Conservation (phyloP, 148 eudicot genomes). For the Camellia japonica region DNA sequence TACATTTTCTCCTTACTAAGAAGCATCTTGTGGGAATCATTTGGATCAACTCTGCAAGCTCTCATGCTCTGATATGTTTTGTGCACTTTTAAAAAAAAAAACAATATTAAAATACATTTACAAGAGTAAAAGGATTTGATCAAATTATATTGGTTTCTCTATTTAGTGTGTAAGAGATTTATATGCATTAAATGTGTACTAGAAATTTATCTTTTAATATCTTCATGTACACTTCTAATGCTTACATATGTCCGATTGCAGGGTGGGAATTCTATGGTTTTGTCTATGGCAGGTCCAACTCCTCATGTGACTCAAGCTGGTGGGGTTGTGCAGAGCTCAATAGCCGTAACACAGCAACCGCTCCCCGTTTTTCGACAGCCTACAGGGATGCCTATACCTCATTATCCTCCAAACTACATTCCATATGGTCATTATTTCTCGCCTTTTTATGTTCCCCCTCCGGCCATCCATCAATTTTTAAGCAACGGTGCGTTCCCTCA, state of each 20-base stretch:
- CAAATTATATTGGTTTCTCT: background rate
- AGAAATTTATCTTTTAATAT: background rate
- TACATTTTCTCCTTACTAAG: background rate
- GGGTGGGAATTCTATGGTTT: conserved; percentile 60
- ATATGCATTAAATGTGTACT: no score
- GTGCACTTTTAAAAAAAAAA: background rate
- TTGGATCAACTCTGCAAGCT: background rate
- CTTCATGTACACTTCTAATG: background rate
- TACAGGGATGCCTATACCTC: conserved; percentile 70
- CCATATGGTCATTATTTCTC: conserved; percentile 74
- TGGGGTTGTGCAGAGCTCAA: conserved; percentile 59
- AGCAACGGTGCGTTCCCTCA: conserved; percentile 64
- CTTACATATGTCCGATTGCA: conserved; percentile 27
- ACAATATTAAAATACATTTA: background rate
- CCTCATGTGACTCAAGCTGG: conserved; percentile 59
- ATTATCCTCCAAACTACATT: conserved; percentile 67
- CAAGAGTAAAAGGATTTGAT: background rate
- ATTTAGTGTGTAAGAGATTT: background rate
- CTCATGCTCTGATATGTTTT: no score
- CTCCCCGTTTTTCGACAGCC: conserved; percentile 74
- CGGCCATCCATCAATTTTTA: conserved; percentile 69
- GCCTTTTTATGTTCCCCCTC: conserved; percentile 66
- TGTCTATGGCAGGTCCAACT: conserved; percentile 49
- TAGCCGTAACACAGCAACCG: conserved; percentile 62
- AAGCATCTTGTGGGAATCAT: background rate